phyloP scores from a whole-genome alignment of 2,329 filamentous ascomycete genomes.

The Teratosphaeria pseudoeucalypti region DNA sequence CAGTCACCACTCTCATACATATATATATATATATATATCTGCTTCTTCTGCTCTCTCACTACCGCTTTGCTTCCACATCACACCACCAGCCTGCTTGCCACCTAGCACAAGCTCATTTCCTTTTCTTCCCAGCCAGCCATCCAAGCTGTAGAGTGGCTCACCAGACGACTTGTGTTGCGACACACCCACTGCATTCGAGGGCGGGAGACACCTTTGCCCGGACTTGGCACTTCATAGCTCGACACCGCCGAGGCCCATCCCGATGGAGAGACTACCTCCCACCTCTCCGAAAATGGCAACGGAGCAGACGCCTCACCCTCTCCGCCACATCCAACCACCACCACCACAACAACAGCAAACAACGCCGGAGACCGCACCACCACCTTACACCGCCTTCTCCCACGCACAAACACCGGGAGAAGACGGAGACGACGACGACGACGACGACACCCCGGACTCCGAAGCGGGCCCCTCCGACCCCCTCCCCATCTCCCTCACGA shows the following conservation, averaged over 20 bases:
- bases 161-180: neutral
- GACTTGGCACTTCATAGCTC: neutral
- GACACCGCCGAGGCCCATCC: too few species aligned
- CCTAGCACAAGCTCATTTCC: neutral
- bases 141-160: neutral
- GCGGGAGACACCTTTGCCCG: neutral
- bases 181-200: neutral
- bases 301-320: conserved; percentile 1
- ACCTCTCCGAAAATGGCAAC: conserved; percentile 1
- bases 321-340: neutral
- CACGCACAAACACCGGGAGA: neutral
- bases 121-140: neutral
- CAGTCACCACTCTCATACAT: neutral
- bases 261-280: too few species aligned
- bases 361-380: neutral
- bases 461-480: conserved; percentile 7
- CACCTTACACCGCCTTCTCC: conserved; percentile 6
- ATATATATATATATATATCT: too few species aligned
- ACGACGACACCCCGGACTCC: neutral
- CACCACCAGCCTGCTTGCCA: neutral
- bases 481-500: conserved; percentile 36
- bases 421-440: conserved; percentile 5
- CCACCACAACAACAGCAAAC: conserved; percentile 1
- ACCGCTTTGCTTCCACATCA: neutral
- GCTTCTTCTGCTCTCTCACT: neutral